phyloP scores from a whole-genome alignment of 331 rosid species.

The Cucumis variabilis region DNA sequence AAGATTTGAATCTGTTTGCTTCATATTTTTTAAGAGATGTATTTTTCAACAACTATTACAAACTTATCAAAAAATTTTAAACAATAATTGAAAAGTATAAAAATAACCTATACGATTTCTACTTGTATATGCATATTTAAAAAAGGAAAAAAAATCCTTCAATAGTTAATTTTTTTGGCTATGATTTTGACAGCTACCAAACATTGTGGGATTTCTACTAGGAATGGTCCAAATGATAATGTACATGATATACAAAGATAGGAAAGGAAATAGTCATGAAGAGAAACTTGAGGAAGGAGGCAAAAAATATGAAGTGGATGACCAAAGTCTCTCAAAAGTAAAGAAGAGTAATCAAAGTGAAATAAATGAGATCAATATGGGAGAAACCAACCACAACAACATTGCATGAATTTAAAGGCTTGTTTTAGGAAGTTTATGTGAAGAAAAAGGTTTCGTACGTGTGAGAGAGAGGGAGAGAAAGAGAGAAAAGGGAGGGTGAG shows the following conservation, averaged over 20 bases:
- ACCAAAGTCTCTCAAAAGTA: background rate
- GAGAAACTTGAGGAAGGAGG: background rate
- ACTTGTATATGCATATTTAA: background rate
- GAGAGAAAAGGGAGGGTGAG: no score
- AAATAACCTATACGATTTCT: background rate
- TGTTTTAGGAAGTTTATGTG: no score
- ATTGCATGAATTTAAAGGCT: background rate
- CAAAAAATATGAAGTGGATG: background rate
- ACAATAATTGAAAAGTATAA: no score
- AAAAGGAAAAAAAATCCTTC: no score
- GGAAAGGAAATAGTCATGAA: background rate
- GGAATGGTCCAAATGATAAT: constrained; percentile 32
- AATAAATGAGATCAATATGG: background rate
- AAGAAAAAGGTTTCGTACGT: no score
- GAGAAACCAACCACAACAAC: background rate
- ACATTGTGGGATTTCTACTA: constrained; percentile 6
- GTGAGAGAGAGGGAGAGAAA: no score
- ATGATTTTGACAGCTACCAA: background rate
- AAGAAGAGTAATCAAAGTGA: background rate
- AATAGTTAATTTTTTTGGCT: background rate
- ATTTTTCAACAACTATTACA: no score
- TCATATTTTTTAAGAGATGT: no score
- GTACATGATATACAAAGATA: constrained; percentile 46
- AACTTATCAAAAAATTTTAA: no score
- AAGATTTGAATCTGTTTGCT: no score